Conservation (phyloP, 306 rosid genomes). For the Arachis stenosperma region DNA sequence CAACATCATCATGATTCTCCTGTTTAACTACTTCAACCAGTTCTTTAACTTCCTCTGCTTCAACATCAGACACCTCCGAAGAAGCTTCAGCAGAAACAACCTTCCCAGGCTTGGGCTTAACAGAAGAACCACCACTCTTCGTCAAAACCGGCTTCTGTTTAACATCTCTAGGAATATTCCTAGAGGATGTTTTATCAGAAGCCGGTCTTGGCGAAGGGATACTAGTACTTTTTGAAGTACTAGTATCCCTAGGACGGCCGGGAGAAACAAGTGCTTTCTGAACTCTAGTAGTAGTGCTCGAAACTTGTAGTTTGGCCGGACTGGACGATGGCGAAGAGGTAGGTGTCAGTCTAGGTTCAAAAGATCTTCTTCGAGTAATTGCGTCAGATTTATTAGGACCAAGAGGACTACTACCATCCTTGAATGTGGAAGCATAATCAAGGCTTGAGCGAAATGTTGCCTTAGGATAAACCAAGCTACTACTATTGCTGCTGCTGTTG, state of each 20-base stretch:
- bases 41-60: constrained; percentile 20
- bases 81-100: too few species aligned
- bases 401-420: not conserved
- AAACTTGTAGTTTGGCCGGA: constrained; percentile 29
- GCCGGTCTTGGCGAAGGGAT: too few species aligned
- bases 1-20: not conserved
- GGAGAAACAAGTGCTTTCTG: constrained; percentile 45
- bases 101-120: not conserved
- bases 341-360: constrained; percentile 51
- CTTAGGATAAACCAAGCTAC: constrained; percentile 45
- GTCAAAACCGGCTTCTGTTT: too few species aligned
- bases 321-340: constrained; percentile 5
- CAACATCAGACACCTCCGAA: not conserved
- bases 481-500: too few species aligned
- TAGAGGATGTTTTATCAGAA: too few species aligned
- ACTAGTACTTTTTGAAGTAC: too few species aligned
- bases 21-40: not conserved
- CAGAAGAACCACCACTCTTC: too few species aligned
- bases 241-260: constrained; percentile 32
- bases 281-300: constrained; percentile 42
- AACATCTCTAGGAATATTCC: too few species aligned
- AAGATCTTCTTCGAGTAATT: constrained; percentile 53
- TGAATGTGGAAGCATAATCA: not conserved
- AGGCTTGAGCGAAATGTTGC: constrained; percentile 53
- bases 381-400: constrained; percentile 28